phyloP scores from a whole-genome alignment of 208 protist species.

The Novymonas esmeraldas region DNA sequence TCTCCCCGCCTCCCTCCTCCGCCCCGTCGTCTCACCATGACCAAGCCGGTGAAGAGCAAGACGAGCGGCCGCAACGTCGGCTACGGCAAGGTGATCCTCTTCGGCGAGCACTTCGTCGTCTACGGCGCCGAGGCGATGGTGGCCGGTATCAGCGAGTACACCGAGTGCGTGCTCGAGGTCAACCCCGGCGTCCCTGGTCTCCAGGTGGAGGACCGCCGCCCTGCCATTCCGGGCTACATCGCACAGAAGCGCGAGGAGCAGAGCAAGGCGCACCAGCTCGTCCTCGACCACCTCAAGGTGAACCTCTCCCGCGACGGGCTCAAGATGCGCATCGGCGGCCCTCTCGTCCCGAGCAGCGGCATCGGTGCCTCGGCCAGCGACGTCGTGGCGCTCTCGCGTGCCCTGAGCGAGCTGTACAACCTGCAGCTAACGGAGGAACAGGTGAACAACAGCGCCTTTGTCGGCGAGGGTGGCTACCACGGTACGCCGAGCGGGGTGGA shows the following conservation, averaged over 20 bases:
- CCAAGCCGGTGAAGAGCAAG: conserved; percentile 36
- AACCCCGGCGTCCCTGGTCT: conserved; percentile 43
- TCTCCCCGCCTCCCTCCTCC: too few species aligned
- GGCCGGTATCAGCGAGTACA: conserved; percentile 82
- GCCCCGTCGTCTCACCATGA: too few species aligned
- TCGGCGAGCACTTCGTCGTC: conserved; percentile 94
- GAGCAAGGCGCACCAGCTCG: conserved; percentile 68
- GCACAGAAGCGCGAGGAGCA: conserved; percentile 78
- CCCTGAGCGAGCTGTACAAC: conserved; percentile 71
- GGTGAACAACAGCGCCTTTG: conserved; percentile 70
- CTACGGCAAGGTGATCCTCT: conserved; percentile 93
- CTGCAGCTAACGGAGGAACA: conserved; percentile 60
- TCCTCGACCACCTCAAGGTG: conserved; percentile 77
- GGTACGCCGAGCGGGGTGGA: conserved; percentile 90
- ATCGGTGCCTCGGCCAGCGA: conserved; percentile 87
- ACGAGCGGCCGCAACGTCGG: conserved; percentile 61
- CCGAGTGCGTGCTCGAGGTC: conserved; percentile 59
- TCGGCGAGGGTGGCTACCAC: conserved; percentile 87
- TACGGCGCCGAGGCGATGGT: conserved; percentile 84
- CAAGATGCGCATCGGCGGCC: conserved; percentile 59
- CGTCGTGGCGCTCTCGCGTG: conserved; percentile 76
- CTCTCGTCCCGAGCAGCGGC: conserved; percentile 77
- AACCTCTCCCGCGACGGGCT: conserved; percentile 63
- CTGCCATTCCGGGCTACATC: conserved; percentile 83
- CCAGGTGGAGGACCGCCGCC: conserved; percentile 69